Percentiles rank a stretch among this genome's conserved stretches.
phyloP scores from a whole-genome alignment of 768 basidiomycete species.

The Crucibulum laeve region DNA sequence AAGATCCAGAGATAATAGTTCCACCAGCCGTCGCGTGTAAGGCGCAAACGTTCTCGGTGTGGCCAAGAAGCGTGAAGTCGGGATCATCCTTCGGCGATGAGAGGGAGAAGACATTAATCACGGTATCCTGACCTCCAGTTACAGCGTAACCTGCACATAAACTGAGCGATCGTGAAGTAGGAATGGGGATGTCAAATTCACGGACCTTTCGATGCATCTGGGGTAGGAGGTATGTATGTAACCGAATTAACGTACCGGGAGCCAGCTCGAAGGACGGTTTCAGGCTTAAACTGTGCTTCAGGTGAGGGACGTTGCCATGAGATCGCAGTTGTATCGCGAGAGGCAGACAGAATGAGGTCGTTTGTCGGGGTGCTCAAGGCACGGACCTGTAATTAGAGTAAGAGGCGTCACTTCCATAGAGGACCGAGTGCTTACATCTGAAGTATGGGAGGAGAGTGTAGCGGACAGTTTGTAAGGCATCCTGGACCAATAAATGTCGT shows the following conservation, averaged over 20 bases:
- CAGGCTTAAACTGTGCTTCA: slow-evolving; percentile 47
- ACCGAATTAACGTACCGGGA: slow-evolving; percentile 79
- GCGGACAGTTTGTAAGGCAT: slow-evolving; percentile 82
- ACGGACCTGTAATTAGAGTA: slow-evolving; percentile 59
- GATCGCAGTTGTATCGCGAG: slow-evolving; percentile 88
- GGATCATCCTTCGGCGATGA: slow-evolving; percentile 62
- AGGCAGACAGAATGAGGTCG: slow-evolving; percentile 81
- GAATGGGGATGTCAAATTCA: slow-evolving; percentile 10
- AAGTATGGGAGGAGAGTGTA: slow-evolving; percentile 61
- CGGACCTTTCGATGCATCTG: slow-evolving; percentile 66
- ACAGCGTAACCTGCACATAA: slow-evolving; percentile 71
- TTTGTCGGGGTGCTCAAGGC: slow-evolving; percentile 73
- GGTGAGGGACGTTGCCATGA: slow-evolving; percentile 64
- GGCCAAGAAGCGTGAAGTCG: slow-evolving; percentile 79
- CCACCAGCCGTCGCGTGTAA: slow-evolving; percentile 68
- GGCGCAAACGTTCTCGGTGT: slow-evolving; percentile 87
- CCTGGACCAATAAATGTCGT: slow-evolving; percentile 1
- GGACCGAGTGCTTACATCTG: slow-evolving; percentile 54
- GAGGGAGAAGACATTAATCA: slow-evolving; percentile 80
- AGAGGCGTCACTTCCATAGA: slow-evolving; percentile 8
- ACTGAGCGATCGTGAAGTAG: slow-evolving; percentile 14
- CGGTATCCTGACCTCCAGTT: slow-evolving; percentile 85
- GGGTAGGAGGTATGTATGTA: slow-evolving; percentile 67
- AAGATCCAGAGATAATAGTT: slow-evolving; percentile 88
- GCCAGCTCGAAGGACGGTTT: slow-evolving; percentile 56